These are phyloP conservation scores for Carex parvula DNA, from an alignment of 176 grass and related monocot genomes.

Conservation along the genomic window DNA sequence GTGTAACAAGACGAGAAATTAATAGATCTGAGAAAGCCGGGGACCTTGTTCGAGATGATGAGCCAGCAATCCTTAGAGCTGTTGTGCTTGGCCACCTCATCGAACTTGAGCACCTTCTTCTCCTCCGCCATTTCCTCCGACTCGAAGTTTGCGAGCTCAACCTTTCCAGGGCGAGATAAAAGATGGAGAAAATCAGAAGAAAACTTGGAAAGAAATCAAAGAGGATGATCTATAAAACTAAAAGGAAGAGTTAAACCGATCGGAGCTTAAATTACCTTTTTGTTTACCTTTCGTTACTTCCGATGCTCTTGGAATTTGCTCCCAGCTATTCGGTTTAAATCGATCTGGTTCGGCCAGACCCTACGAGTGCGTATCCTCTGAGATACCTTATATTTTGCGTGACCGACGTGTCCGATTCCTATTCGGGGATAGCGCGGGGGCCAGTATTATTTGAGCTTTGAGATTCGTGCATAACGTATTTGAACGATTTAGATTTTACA, in stretches of 20 bases:
- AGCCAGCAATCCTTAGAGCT: conserved; percentile 68
- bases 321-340: background rate
- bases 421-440: no score
- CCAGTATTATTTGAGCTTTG: no score
- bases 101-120: conserved; percentile 47
- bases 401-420: no score
- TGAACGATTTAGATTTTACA: no score
- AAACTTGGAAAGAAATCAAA: background rate
- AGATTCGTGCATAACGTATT: no score
- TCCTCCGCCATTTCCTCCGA: conserved; percentile 42
- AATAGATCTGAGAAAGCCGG: background rate
- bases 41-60: conserved; percentile 70
- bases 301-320: conserved; percentile 16
- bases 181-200: conserved; percentile 3
- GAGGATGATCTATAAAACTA: background rate
- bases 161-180: background rate
- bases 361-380: no score
- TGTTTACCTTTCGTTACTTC: background rate
- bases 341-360: background rate
- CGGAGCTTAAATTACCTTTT: background rate
- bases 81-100: conserved; percentile 67
- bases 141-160: background rate
- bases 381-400: no score
- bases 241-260: background rate
- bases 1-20: background rate